Base-by-base conservation (phyloP, 78 protist species). In the Dictyostelium citrinum region DNA sequence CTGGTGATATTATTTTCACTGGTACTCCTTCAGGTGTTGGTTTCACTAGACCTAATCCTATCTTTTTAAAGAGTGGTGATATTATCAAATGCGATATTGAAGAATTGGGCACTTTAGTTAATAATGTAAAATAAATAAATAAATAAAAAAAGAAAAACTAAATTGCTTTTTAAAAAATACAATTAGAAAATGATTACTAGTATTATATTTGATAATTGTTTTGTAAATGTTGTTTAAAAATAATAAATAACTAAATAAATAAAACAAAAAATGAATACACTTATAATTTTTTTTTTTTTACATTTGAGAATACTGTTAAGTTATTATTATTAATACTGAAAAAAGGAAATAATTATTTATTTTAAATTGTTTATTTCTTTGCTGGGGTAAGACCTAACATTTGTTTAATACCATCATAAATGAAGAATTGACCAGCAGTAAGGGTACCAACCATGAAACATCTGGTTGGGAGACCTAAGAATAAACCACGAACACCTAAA, bases 21-120 rank as follows among this genome's bases (percentile, higher is more conserved):
- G 96, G 96, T 17, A 94, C 96, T 1, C 96, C 96, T 31, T 31
- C 81, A 4, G 96, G 96, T 20, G 94, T 88, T 0, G 93, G 94
- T n/a, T 68, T 75, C 78, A 55, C 71, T 24, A 37, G 95, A 61
- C 96, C 96, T 10, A 20, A 55, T 55, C 91, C 95, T 5, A 11
- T 94, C 41, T 94, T 37, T 24, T 55, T 94, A 37, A 90, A 94
- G 7, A 27, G 24, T 27, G 96, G 96, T 45, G 90, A 94, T 68
- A 3, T 22, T 29, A 88, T 94, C 1, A 55, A 24, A 14, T 81
- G 86, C 61, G 82, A 81, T 43, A 90, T 94, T 72, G 96, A 94
- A 70, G 20, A 83, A 20, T 24, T 94, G 8, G 96, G 96, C n/a
- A 6, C 14, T 8, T 35, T 94, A 3, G 14, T 31, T 31, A 94